These are phyloP conservation scores for Backusella tuberculispora DNA, from an alignment of 192 early-diverging fungal genomes.

Conservation along the genomic window DNA sequence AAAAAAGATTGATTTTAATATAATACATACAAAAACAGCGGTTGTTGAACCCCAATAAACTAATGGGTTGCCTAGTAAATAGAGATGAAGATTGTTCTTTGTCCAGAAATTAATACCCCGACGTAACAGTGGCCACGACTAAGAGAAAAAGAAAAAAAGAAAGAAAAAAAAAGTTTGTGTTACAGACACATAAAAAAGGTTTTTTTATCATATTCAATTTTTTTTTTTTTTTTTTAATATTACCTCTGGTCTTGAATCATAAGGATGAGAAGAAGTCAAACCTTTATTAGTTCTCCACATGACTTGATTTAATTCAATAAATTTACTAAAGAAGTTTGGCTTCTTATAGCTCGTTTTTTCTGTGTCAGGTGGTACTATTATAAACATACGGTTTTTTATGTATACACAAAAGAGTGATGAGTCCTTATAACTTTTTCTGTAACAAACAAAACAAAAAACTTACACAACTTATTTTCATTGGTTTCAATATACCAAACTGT, in stretches of 20 bases:
- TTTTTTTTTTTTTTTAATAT: neutral
- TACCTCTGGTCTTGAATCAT: slow-evolving; percentile 85
- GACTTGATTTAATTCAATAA: slow-evolving; percentile 85
- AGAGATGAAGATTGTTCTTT: slow-evolving; percentile 75
- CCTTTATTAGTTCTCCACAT: slow-evolving; percentile 95
- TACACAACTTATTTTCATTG: slow-evolving; percentile 53
- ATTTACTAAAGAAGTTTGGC: slow-evolving; percentile 85
- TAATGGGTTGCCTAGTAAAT: slow-evolving; percentile 91
- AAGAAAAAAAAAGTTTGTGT: neutral
- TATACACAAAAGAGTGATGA: neutral
- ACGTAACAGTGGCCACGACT: slow-evolving; percentile 85
- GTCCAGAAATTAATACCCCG: slow-evolving; percentile 96
- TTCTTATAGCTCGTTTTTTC: slow-evolving; percentile 65
- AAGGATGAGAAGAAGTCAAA: slow-evolving; percentile 91
- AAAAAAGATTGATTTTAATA: slow-evolving; percentile 55
- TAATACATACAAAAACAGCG: slow-evolving; percentile 62
- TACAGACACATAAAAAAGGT: neutral
- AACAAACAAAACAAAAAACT: slow-evolving; percentile 12
- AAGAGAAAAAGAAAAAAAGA: slow-evolving; percentile 16
- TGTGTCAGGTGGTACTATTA: slow-evolving; percentile 60
- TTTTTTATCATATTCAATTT: neutral
- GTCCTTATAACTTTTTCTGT: no score
- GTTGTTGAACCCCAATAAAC: slow-evolving; percentile 80
- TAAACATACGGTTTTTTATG: neutral
- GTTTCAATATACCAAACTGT: slow-evolving; percentile 86